Evolutionary conservation across 192 early-diverging fungal genomes (phyloP).

Genomic region (Coemansia sp.): DNA sequence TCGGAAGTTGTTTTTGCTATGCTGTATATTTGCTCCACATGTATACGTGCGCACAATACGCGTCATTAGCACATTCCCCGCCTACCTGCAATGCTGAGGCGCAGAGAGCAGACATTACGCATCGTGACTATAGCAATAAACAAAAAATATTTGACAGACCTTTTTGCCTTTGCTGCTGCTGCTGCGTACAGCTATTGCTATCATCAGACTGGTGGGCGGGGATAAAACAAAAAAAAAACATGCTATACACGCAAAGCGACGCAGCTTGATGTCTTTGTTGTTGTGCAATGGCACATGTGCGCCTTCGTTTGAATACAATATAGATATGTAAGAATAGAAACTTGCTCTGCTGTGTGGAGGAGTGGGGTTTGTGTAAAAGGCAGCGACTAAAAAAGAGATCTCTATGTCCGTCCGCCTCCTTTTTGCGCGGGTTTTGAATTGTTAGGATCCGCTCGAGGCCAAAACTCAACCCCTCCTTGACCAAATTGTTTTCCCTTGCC

Average conservation of each 20-base stretch:
- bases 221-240: neutral
- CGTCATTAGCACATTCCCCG: neutral
- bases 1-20: neutral
- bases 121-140: constrained; percentile 9
- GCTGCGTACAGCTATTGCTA: constrained; percentile 3
- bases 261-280: constrained; percentile 2
- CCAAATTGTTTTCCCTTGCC: neutral
- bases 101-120: neutral
- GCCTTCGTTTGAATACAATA: neutral
- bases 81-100: neutral
- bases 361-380: neutral
- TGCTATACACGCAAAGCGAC: neutral
- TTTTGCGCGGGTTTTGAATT: neutral
- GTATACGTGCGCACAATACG: neutral
- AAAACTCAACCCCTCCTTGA: neutral
- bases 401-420: constrained; percentile 7
- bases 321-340: constrained; percentile 10
- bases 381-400: neutral
- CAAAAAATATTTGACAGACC: neutral
- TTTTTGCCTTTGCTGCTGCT: neutral
- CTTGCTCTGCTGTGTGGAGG: neutral
- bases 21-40: neutral
- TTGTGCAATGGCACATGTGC: constrained; percentile 5
- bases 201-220: constrained; percentile 6
- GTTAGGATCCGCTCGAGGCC: neutral